phyloP scores from a whole-genome alignment of 441 rosid genomes.

The Erodium moschatum region DNA sequence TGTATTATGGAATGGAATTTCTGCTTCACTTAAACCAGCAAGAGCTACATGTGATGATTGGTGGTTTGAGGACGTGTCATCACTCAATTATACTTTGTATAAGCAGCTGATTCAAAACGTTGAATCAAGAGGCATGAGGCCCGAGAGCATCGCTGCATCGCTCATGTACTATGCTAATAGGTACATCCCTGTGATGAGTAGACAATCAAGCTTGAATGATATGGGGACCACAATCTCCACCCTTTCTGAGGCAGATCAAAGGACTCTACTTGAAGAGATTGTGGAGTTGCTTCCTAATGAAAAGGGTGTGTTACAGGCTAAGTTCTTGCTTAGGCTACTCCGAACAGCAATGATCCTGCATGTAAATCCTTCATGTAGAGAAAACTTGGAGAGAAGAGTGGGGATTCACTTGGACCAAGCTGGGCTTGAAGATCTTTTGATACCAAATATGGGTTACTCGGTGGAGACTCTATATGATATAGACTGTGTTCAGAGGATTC shows the following conservation, averaged over 20 bases:
- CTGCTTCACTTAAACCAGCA: slow-evolving; percentile 30
- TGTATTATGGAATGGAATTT: slow-evolving; percentile 70
- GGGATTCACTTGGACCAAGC: slow-evolving; percentile 74
- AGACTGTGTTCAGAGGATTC: slow-evolving; percentile 78
- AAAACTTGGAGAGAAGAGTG: slow-evolving; percentile 57
- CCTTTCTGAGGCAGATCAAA: slow-evolving; percentile 40
- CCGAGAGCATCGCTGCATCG: slow-evolving; percentile 49
- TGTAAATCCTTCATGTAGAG: slow-evolving; percentile 43
- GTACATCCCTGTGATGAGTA: slow-evolving; percentile 63
- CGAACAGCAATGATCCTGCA: slow-evolving; percentile 64
- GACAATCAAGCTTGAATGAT: slow-evolving; percentile 38
- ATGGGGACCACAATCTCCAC: slow-evolving; percentile 21
- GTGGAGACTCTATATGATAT: slow-evolving; percentile 72
- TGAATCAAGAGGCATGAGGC: slow-evolving; percentile 43
- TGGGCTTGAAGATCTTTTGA: slow-evolving; percentile 64
- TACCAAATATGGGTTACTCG: slow-evolving; percentile 67
- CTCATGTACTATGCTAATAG: slow-evolving; percentile 53
- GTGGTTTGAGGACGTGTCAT: slow-evolving; percentile 82
- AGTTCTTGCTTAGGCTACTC: slow-evolving; percentile 70
- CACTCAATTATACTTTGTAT: slow-evolving; percentile 40
- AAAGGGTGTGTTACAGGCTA: slow-evolving; percentile 47
- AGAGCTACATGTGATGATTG: slow-evolving; percentile 48
- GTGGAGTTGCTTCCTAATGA: slow-evolving; percentile 55
- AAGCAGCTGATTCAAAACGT: slow-evolving; percentile 55
- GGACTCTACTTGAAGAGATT: slow-evolving; percentile 64